Conservation (phyloP, 805 yeast genomes). For the Yarrowia sp. region DNA sequence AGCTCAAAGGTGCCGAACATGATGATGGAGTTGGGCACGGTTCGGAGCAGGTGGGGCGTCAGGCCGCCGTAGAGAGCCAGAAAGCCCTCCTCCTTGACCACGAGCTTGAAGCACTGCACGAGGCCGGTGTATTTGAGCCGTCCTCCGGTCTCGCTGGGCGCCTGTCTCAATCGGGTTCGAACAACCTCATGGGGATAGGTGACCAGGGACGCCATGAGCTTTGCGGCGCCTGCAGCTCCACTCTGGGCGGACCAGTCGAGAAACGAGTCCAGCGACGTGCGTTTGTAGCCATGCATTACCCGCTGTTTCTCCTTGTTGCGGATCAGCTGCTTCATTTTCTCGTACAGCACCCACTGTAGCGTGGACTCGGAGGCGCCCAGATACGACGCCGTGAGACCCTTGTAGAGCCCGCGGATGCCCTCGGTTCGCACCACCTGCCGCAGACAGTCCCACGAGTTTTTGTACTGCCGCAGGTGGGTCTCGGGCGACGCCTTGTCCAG, state of each 20-base stretch:
- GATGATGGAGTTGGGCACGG: constrained; percentile 96
- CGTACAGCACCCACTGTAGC: constrained; percentile 94
- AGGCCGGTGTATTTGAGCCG: constrained; percentile 88
- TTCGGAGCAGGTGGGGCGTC: constrained; percentile 94
- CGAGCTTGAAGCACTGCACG: constrained; percentile 81
- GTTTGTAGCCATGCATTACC: constrained; percentile 49
- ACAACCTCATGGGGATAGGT: constrained; percentile 98
- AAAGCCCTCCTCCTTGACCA: constrained; percentile 92
- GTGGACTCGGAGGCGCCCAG: constrained; percentile 93
- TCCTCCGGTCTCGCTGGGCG: constrained; percentile 76
- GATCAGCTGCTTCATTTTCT: constrained; percentile 84
- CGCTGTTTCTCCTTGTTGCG: constrained; percentile 57
- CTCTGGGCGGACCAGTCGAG: constrained; percentile 95
- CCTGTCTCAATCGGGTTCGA: constrained; percentile 93
- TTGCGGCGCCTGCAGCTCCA: constrained; percentile 97
- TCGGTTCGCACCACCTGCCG: constrained; percentile 72
- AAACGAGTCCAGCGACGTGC: constrained; percentile 63
- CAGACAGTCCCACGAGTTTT: constrained; percentile 85
- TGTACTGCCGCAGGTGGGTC: constrained; percentile 61
- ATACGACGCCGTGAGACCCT: constrained; percentile 93
- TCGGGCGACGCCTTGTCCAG: constrained; percentile 63
- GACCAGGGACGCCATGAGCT: constrained; percentile 86
- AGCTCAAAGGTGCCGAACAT: constrained; percentile 99
- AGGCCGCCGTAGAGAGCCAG: constrained; percentile 95
- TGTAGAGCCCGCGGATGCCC: constrained; percentile 81